Base-by-base conservation (phyloP, 2,329 filamentous ascomycete species). In the Penicillium hordei region DNA sequence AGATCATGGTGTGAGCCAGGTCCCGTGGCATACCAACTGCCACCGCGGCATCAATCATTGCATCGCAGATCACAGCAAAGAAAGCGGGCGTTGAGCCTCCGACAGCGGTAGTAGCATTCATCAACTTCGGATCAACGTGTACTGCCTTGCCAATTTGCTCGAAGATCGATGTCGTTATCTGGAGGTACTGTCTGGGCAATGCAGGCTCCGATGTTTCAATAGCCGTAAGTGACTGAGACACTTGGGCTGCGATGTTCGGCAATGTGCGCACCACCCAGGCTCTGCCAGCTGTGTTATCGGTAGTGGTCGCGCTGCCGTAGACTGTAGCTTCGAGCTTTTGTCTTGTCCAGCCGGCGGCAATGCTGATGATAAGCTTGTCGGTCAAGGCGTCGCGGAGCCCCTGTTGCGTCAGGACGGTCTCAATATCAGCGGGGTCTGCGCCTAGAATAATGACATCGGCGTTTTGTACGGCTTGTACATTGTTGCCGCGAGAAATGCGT, bases 41-140 rank as follows among this genome's bases (percentile, higher is more conserved):
- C 2, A 87, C 83, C 2, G 80, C 85, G 0, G 84, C 85, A 65
- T 87, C 84, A 2, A 84, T 82, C 58, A 86, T 75, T 0, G 82
- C 82, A 65, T 88, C 85, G 5, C 84, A 75, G 38, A 87, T 77
- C 7, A 88, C 71, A 0, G 84, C 83, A 43, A 82, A 81, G 69
- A 88, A 86, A 0, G 85, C 85, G 1, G 84, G 84, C 0, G 84
- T 85, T 0, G 84, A 86, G 1, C 85, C 84, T 5, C 82, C 86
- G 3, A 87, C 76, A 0, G 83, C 83, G 0, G 84, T 86, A 38
- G 76, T 76, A 2, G 78, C 83, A 66, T 86, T 82, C 81, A 87
- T 84, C 40, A 78, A 73, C 1, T 73, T 69, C 0, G 83, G 75
- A 0, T 82, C 79, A 0, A 87, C 75, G 21, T 78, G 76, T 5